Conservation (phyloP, 2,329 filamentous ascomycete genomes). For the Pezicula neosporulosa region DNA sequence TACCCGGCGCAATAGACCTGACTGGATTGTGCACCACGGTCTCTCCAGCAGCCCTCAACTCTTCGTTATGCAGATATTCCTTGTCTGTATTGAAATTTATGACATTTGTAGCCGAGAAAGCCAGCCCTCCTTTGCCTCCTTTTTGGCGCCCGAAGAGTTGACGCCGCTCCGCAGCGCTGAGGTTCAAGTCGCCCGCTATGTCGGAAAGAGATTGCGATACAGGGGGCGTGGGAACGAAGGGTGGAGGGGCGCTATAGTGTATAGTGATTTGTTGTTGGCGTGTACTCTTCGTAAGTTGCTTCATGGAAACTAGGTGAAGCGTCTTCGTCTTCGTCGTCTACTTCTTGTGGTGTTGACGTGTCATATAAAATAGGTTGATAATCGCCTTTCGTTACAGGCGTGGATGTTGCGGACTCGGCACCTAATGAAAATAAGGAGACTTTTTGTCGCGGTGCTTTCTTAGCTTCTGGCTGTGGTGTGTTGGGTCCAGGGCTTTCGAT, state of each 20-base stretch:
- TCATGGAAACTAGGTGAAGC: conserved; percentile 11
- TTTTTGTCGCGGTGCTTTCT: conserved; percentile 49
- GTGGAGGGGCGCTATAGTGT: conserved; percentile 18
- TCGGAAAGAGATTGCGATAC: conserved; percentile 56
- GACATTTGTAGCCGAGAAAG: conserved; percentile 56
- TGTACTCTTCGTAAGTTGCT: conserved; percentile 27
- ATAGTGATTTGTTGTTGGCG: conserved; percentile 17
- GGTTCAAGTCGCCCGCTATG: conserved; percentile 74
- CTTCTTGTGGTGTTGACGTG: conserved; percentile 6
- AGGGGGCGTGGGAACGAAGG: conserved; percentile 20
- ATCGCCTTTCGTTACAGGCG: conserved; percentile 15
- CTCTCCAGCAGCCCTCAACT: conserved; percentile 66
- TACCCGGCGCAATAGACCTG: conserved; percentile 77
- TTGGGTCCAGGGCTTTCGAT: conserved; percentile 11
- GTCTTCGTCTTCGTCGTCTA: conserved; percentile 10
- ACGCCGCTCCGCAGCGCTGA: conserved; percentile 72
- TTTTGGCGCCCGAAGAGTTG: conserved; percentile 77
- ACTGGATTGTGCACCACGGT: conserved; percentile 75
- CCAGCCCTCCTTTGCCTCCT: conserved; percentile 33
- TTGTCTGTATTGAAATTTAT: conserved; percentile 85
- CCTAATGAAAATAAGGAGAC: conserved; percentile 68
- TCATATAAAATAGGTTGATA: conserved; percentile 52
- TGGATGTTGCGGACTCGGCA: conserved; percentile 27
- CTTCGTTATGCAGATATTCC: conserved; percentile 85
- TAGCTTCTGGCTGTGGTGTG: conserved; percentile 18